A percentile compares a stretch with the other conserved stretches of the same genome.
These are phyloP conservation scores for Wickerhamomyces tratensis DNA, from an alignment of 805 yeast genomes.

Conservation along the genomic window DNA sequence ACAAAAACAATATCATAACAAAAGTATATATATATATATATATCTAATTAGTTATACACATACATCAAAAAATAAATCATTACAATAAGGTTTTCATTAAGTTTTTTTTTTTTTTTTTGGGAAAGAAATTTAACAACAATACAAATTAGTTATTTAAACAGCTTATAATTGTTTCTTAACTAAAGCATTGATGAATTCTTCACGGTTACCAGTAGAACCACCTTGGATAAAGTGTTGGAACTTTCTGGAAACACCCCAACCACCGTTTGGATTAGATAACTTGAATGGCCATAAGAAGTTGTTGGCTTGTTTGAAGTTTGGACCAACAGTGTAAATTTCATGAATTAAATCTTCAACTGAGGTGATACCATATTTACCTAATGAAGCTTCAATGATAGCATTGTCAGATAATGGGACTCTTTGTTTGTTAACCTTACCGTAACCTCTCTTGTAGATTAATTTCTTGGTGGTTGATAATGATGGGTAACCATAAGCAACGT, in stretches of 20 bases:
- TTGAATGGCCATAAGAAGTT: constrained; percentile 98
- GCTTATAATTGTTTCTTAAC: constrained; percentile 41
- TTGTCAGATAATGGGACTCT: constrained; percentile 87
- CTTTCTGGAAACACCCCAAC: constrained; percentile 96
- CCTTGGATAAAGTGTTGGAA: constrained; percentile 96
- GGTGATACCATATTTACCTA: constrained; percentile 88
- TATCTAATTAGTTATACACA: no score
- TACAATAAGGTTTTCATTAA: no score
- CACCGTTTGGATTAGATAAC: constrained; percentile 94
- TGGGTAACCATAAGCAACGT: constrained; percentile 98
- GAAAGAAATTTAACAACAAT: no score
- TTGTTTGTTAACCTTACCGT: constrained; percentile 95
- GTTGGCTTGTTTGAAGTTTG: constrained; percentile 97
- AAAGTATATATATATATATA: no score
- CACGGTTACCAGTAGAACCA: constrained; percentile 99
- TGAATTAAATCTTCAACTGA: constrained; percentile 92
- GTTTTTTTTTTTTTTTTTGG: no score
- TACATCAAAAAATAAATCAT: no score
- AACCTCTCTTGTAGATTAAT: constrained; percentile 95
- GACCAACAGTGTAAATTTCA: constrained; percentile 94
- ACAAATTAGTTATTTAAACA: background rate
- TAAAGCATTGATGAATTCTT: constrained; percentile 88
- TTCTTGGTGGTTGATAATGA: constrained; percentile 84
- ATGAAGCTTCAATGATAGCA: constrained; percentile 75
- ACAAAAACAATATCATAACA: no score